These are phyloP conservation scores for Phellinidium pouzarii DNA, from an alignment of 1,284 basidiomycete species.

Conservation along the genomic window DNA sequence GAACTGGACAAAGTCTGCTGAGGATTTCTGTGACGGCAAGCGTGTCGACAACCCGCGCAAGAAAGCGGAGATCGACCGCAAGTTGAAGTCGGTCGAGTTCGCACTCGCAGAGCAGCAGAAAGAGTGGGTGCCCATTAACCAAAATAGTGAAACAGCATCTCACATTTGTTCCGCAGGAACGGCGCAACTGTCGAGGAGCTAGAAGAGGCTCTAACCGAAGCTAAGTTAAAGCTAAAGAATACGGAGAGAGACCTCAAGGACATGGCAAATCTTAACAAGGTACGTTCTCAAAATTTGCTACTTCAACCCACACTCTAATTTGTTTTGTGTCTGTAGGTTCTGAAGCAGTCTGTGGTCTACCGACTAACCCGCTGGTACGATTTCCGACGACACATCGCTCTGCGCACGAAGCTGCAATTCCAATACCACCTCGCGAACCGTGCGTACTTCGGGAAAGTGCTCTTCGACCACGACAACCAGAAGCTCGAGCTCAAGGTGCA, in stretches of 20 bases:
- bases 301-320: conserved; percentile 1
- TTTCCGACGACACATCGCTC: conserved; percentile 80
- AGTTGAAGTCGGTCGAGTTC: conserved; percentile 55
- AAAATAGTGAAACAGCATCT: background rate
- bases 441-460: conserved; percentile 77
- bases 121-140: conserved; percentile 43
- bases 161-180: conserved; percentile 38
- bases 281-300: conserved; percentile 23
- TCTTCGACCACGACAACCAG: conserved; percentile 75
- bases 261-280: conserved; percentile 60
- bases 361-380: conserved; percentile 78
- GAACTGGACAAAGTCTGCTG: conserved; percentile 62
- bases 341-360: conserved; percentile 55
- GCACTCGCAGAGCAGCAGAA: conserved; percentile 68
- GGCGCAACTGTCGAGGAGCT: conserved; percentile 77
- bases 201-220: conserved; percentile 58
- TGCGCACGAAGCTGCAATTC: conserved; percentile 83
- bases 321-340: conserved; percentile 34
- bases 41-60: conserved; percentile 53
- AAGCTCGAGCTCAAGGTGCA: conserved; percentile 71
- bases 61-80: conserved; percentile 48
- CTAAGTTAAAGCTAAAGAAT: conserved; percentile 46
- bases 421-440: conserved; percentile 77
- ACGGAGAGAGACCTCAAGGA: conserved; percentile 57
- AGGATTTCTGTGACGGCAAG: conserved; percentile 46